phyloP scores from a whole-genome alignment of 805 yeast genomes.

The Starmerella ratchasimensis region DNA sequence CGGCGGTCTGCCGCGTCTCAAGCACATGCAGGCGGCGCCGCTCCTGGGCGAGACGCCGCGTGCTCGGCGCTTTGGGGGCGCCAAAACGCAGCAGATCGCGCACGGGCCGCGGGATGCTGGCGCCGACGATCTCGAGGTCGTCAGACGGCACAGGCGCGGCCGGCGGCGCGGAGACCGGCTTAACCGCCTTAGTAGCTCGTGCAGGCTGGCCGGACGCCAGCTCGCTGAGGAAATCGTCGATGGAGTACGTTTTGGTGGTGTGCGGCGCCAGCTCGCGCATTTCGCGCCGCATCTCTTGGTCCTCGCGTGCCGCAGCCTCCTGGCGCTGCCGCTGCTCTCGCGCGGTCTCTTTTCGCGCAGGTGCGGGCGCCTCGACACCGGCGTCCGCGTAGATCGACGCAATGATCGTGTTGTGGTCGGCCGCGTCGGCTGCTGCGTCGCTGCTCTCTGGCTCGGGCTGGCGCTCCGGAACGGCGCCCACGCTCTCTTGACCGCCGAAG shows the following conservation, averaged over 20 bases:
- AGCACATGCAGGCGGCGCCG: slow-evolving; percentile 6
- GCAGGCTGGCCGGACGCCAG: slow-evolving; percentile 5
- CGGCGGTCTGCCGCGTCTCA: slow-evolving; percentile 11
- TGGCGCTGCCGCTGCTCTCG: not conserved
- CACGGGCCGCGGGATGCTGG: slow-evolving; percentile 12
- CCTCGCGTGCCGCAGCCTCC: not conserved
- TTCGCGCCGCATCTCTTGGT: not conserved
- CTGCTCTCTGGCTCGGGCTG: not conserved
- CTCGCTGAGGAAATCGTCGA: slow-evolving; percentile 12
- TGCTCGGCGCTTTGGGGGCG: slow-evolving; percentile 5
- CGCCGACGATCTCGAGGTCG: slow-evolving; percentile 19
- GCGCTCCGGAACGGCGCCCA: not conserved
- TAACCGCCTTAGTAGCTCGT: not conserved
- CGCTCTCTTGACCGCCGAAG: not conserved
- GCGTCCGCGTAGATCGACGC: slow-evolving; percentile 1
- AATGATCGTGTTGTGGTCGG: not conserved
- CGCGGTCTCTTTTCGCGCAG: not conserved
- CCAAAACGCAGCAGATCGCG: slow-evolving; percentile 13
- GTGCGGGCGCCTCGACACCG: not conserved
- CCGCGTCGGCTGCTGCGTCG: too few species aligned
- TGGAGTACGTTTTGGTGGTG: slow-evolving; percentile 9
- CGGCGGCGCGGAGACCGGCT: too few species aligned
- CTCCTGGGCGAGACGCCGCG: slow-evolving; percentile 6
- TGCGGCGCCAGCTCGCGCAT: slow-evolving; percentile 8
- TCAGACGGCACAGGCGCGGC: too few species aligned